phyloP scores from a whole-genome alignment of 805 yeast species.

The Cyberlindnera saturnus region DNA sequence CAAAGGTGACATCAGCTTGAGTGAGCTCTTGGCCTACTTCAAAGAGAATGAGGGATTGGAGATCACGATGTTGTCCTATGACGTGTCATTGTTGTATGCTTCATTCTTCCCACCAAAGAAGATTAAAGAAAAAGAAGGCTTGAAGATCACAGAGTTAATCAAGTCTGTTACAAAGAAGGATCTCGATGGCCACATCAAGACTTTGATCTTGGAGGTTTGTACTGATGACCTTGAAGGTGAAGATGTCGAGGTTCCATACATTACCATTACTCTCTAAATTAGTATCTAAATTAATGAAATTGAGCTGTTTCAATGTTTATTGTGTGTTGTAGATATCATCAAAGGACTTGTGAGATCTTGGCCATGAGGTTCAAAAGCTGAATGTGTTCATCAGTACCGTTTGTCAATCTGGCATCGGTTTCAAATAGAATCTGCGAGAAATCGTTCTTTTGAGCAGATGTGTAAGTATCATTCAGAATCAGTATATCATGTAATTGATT shows the following conservation, averaged over 20 bases:
- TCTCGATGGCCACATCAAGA: conserved; percentile 63
- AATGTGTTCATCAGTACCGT: conserved; percentile 86
- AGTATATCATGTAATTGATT: conserved; percentile 67
- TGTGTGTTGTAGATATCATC: not conserved
- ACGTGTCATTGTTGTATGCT: conserved; percentile 85
- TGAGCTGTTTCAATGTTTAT: not conserved
- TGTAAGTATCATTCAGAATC: conserved; percentile 45
- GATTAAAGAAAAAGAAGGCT: conserved; percentile 63
- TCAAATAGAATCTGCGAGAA: conserved; percentile 64
- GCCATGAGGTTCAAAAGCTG: conserved; percentile 64
- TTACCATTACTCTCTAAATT: conserved; percentile 51
- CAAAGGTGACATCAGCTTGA: conserved; percentile 68
- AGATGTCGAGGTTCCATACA: conserved; percentile 91
- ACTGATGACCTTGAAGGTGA: conserved; percentile 90
- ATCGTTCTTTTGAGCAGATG: conserved; percentile 52
- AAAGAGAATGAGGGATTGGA: conserved; percentile 78
- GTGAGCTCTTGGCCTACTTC: conserved; percentile 68
- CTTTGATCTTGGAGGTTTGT: conserved; percentile 83
- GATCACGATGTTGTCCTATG: conserved; percentile 87
- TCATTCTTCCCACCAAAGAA: conserved; percentile 92
- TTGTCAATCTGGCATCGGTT: conserved; percentile 66
- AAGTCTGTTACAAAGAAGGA: conserved; percentile 84
- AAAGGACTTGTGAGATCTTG: conserved; percentile 37
- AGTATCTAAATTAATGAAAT: not conserved
- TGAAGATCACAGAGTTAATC: conserved; percentile 69